phyloP scores from a whole-genome alignment of 2,329 filamentous ascomycete genomes.

The Iodosphaeria phyllophila region DNA sequence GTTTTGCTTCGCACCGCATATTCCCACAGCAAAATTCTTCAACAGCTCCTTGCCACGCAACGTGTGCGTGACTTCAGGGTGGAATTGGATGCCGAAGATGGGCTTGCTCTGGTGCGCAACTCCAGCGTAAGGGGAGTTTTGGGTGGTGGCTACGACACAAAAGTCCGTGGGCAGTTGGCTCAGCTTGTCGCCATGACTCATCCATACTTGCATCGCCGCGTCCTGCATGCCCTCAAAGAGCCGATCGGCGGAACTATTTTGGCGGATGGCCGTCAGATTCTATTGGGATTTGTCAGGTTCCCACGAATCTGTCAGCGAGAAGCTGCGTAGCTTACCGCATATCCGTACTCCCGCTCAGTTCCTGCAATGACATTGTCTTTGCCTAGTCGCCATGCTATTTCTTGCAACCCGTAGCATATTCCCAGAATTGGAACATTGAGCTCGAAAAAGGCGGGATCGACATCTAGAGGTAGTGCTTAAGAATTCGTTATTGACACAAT shows the following conservation, averaged over 20 bases:
- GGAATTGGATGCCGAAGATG: constrained; percentile 71
- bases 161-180: constrained; percentile 55
- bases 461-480: constrained; percentile 21
- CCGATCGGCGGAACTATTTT: constrained; percentile 47
- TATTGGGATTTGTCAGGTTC: no score
- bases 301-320: no score
- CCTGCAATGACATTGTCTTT: constrained; percentile 50
- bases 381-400: constrained; percentile 53
- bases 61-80: constrained; percentile 57
- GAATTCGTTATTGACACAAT: not conserved
- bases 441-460: constrained; percentile 67
- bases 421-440: constrained; percentile 39
- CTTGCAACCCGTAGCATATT: constrained; percentile 44
- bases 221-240: constrained; percentile 56
- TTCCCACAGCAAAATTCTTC: constrained; percentile 66
- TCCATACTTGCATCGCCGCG: constrained; percentile 35
- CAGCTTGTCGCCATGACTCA: constrained; percentile 85
- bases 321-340: constrained; percentile 45
- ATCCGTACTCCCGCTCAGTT: constrained; percentile 40
- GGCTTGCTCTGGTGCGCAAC: constrained; percentile 55
- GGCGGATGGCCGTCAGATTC: constrained; percentile 14
- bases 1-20: constrained; percentile 57
- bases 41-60: constrained; percentile 51
- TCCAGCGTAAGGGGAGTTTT: constrained; percentile 61
- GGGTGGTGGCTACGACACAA: constrained; percentile 51